These are phyloP conservation scores for Inosperma sp. DNA, from an alignment of 768 basidiomycete genomes.

Conservation along the genomic window DNA sequence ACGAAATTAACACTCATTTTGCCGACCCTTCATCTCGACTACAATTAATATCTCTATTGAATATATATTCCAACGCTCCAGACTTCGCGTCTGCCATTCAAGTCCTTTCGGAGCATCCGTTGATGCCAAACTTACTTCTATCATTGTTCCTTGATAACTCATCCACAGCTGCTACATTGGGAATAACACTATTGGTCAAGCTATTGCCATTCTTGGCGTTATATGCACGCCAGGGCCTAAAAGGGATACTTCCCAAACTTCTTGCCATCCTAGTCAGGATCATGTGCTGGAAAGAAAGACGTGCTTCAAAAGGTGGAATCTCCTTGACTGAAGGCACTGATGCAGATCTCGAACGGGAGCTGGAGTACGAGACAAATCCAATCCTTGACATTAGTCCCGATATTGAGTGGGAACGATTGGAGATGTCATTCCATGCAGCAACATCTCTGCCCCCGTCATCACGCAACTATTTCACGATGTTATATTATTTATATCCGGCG, in stretches of 20 bases:
- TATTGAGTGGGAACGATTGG: slow-evolving; percentile 65
- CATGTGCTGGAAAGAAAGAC: slow-evolving; percentile 68
- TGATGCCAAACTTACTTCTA: slow-evolving; percentile 59
- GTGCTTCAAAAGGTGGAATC: slow-evolving; percentile 28
- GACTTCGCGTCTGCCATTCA: slow-evolving; percentile 46
- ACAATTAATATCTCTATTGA: slow-evolving; percentile 64
- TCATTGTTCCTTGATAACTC: slow-evolving; percentile 75
- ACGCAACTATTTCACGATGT: slow-evolving; percentile 63
- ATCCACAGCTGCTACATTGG: slow-evolving; percentile 62
- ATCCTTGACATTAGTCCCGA: slow-evolving; percentile 46
- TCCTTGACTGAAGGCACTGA: slow-evolving; percentile 23
- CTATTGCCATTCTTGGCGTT: slow-evolving; percentile 72
- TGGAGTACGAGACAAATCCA: slow-evolving; percentile 35
- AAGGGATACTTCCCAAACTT: slow-evolving; percentile 56
- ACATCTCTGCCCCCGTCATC: slow-evolving; percentile 55
- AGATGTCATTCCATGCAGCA: slow-evolving; percentile 51
- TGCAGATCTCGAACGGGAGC: slow-evolving; percentile 37
- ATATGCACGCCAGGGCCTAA: slow-evolving; percentile 52
- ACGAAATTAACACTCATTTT: slow-evolving; percentile 63
- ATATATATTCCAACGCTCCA: slow-evolving; percentile 52
- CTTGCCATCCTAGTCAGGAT: slow-evolving; percentile 65
- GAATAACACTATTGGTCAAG: slow-evolving; percentile 61
- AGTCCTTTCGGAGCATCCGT: slow-evolving; percentile 54
- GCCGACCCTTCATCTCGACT: slow-evolving; percentile 55
- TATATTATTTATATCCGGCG: slow-evolving; percentile 91